Evolutionary conservation across 2,329 filamentous ascomycete species (phyloP).

Genomic region (Penicillium palitans): DNA sequence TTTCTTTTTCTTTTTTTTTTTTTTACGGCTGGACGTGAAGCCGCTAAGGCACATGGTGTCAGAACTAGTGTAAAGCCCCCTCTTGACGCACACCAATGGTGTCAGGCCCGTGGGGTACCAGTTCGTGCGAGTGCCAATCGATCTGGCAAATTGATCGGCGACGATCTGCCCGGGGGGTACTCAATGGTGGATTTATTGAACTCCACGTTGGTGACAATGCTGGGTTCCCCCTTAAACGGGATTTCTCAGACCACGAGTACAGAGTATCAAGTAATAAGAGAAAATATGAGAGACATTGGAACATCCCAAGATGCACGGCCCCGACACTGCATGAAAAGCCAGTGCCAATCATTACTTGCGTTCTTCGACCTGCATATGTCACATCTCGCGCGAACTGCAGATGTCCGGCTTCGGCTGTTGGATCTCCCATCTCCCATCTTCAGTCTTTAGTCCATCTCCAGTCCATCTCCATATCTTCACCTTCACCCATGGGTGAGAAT

Average conservation of each 20-base stretch:
- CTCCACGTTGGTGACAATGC: background rate
- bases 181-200: conserved; percentile 26
- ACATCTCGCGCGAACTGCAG: conserved; percentile 4
- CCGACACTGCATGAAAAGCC: background rate
- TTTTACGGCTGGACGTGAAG: conserved; percentile 7
- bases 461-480: background rate
- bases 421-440: background rate
- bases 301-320: conserved; percentile 2
- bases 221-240: background rate
- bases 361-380: conserved; percentile 16
- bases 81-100: conserved; percentile 20
- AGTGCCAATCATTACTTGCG: conserved; percentile 10
- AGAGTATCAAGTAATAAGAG: background rate
- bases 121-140: conserved; percentile 28
- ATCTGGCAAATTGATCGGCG: conserved; percentile 21
- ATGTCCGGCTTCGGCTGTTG: background rate
- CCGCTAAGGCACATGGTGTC: conserved; percentile 20
- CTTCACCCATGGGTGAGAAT: background rate
- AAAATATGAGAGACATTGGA: background rate
- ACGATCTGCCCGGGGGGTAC: conserved; percentile 29
- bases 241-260: background rate
- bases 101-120: conserved; percentile 13
- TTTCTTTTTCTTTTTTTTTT: background rate
- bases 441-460: too few species aligned
- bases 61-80: conserved; percentile 19